A percentile compares a stretch with the other conserved stretches of the same genome.
phyloP scores from a whole-genome alignment of 805 yeast species.

The Peterozyma xylosa region DNA sequence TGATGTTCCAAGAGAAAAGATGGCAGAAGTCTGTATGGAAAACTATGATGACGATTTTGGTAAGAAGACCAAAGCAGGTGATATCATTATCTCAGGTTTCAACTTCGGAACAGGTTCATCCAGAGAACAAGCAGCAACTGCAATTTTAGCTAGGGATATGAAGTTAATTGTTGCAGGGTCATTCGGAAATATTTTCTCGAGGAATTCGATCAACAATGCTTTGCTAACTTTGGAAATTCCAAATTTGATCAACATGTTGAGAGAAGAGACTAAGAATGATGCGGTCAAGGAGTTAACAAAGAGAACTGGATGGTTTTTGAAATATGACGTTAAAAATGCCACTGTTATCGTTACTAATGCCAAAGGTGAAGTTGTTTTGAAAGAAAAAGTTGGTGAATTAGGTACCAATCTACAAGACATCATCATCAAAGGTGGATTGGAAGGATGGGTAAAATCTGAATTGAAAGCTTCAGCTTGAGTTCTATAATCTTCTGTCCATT shows the following conservation, averaged over 20 bases:
- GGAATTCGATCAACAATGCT: constrained; percentile 96
- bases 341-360: constrained; percentile 71
- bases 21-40: constrained; percentile 99
- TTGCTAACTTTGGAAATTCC: constrained; percentile 91
- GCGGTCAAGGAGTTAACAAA: constrained; percentile 66
- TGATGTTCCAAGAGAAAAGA: constrained; percentile 86
- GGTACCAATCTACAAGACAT: constrained; percentile 95
- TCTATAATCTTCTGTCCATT: not conserved
- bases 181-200: constrained; percentile 91
- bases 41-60: constrained; percentile 92
- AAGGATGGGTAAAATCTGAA: constrained; percentile 93
- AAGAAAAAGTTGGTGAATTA: constrained; percentile 89
- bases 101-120: constrained; percentile 98
- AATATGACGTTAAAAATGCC: constrained; percentile 88
- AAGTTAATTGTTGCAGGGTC: constrained; percentile 93
- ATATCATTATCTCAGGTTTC: constrained; percentile 85
- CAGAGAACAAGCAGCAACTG: constrained; percentile 99
- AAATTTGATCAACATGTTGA: constrained; percentile 65
- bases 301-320: constrained; percentile 90
- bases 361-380: constrained; percentile 48
- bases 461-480: constrained; percentile 17
- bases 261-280: constrained; percentile 53
- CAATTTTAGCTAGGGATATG: constrained; percentile 89
- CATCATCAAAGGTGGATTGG: constrained; percentile 94
- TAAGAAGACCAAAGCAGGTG: constrained; percentile 74